A percentile compares a stretch with the other conserved stretches of the same genome.
These are phyloP conservation scores for Lentinus polychrous DNA, from an alignment of 1,284 basidiomycete species.

Conservation along the genomic window DNA sequence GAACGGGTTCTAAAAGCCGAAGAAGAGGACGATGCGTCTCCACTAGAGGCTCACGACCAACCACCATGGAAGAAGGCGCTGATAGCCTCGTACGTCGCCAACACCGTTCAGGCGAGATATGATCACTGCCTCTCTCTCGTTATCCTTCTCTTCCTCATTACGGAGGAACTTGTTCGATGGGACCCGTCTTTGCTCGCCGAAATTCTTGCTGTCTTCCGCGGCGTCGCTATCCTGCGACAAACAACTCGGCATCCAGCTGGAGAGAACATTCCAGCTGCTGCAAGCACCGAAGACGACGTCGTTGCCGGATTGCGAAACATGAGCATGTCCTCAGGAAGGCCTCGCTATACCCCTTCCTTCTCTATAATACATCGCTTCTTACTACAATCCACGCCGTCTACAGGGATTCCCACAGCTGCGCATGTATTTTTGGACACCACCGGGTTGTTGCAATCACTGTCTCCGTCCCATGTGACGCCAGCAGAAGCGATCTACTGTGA, in stretches of 20 bases:
- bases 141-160: constrained; percentile 65
- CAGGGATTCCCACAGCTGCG: constrained; percentile 47
- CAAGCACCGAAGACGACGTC: constrained; percentile 53
- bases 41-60: constrained; percentile 35
- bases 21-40: constrained; percentile 48
- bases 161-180: constrained; percentile 53
- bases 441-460: constrained; percentile 58
- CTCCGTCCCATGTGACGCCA: constrained; percentile 55
- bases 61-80: constrained; percentile 55
- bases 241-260: constrained; percentile 52
- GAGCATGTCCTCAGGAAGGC: constrained; percentile 52
- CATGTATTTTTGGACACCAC: constrained; percentile 63
- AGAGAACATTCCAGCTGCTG: constrained; percentile 29
- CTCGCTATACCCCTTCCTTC: constrained; percentile 46
- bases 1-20: constrained; percentile 68
- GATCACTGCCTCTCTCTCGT: constrained; percentile 62
- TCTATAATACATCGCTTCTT: constrained; percentile 70
- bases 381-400: constrained; percentile 35
- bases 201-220: constrained; percentile 72
- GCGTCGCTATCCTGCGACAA: constrained; percentile 59
- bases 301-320: constrained; percentile 59
- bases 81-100: constrained; percentile 52
- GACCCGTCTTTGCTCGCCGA: constrained; percentile 62
- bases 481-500: constrained; percentile 71
- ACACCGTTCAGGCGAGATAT: constrained; percentile 63